These are phyloP conservation scores for Orbilia blumenaviensis DNA, from an alignment of 2,329 filamentous ascomycete genomes.

Conservation along the genomic window DNA sequence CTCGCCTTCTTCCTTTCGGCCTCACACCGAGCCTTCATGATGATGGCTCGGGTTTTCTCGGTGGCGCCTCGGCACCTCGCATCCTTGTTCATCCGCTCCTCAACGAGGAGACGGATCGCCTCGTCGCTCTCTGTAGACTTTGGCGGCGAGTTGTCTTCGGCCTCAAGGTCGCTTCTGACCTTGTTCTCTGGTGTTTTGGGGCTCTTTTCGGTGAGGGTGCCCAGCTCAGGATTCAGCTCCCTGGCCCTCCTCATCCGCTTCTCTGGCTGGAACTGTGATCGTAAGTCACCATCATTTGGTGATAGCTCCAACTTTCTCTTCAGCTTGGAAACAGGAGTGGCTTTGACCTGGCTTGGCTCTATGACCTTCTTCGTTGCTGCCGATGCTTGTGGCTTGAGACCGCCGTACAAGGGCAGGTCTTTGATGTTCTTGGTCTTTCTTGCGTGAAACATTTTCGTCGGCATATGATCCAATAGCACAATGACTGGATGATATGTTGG, in stretches of 20 bases:
- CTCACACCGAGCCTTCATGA: neutral
- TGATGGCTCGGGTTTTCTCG: neutral
- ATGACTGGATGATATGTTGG: neutral
- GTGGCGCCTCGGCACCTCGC: neutral
- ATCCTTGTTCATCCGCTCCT: constrained; percentile 5
- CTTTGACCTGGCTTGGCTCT: neutral
- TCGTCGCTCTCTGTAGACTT: constrained; percentile 13
- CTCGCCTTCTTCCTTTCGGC: constrained; percentile 7
- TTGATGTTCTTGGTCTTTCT: constrained; percentile 19
- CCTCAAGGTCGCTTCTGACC: neutral
- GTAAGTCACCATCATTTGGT: neutral
- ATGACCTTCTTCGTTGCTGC: too few relatives aligned
- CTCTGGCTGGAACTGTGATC: neutral
- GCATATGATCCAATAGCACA: neutral
- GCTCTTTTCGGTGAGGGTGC: constrained; percentile 8
- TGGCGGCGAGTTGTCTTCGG: neutral
- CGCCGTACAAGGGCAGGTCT: neutral
- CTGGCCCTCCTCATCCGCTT: neutral
- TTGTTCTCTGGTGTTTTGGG: constrained; percentile 3
- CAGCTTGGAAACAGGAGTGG: neutral
- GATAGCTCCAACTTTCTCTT: neutral
- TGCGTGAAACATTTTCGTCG: neutral
- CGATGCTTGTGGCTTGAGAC: neutral
- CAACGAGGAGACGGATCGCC: constrained; percentile 10
- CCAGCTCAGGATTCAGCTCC: neutral